Percentiles rank a stretch among this genome's conserved stretches.
Conservation (phyloP, 2,329 filamentous ascomycete species). For the Hypoxylon sp. region DNA sequence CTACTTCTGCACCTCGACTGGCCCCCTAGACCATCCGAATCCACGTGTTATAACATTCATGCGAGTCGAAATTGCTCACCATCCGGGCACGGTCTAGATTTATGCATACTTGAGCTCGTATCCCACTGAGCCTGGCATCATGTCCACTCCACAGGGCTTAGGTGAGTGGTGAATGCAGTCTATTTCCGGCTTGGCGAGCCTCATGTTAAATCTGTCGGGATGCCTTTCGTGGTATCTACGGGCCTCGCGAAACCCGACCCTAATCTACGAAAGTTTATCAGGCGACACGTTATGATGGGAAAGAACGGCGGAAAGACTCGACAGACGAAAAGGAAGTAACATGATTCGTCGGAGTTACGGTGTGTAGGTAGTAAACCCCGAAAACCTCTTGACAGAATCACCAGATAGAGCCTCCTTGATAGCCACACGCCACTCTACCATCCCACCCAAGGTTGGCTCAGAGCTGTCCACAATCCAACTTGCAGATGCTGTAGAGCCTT, state of each 20-base stretch:
- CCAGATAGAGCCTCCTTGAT: conserved; percentile 2
- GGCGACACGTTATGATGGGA: conserved; percentile 17
- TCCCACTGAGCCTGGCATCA: neutral
- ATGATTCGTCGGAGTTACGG: neutral
- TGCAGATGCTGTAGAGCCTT: conserved; percentile 31
- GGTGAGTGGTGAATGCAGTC: conserved; percentile 7
- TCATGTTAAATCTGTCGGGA: conserved; percentile 8
- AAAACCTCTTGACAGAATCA: neutral
- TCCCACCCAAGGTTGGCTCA: conserved; percentile 19
- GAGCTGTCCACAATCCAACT: conserved; percentile 23
- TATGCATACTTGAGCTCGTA: conserved; percentile 1
- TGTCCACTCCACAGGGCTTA: conserved; percentile 3
- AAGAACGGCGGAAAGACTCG: conserved; percentile 23
- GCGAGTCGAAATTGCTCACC: conserved; percentile 2
- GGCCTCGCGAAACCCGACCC: conserved; percentile 10
- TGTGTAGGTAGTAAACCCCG: conserved; percentile 1
- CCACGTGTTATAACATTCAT: conserved; percentile 12
- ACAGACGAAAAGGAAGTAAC: conserved; percentile 2
- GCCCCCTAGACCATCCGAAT: neutral
- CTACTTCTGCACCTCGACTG: neutral
- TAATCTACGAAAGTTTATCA: conserved; percentile 20
- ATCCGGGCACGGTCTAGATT: conserved; percentile 10
- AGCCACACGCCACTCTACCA: neutral
- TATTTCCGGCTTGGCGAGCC: neutral
- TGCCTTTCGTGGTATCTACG: conserved; percentile 21